These are phyloP conservation scores for Acacia concinna DNA, from an alignment of 331 rosid species.

Conservation along the genomic window DNA sequence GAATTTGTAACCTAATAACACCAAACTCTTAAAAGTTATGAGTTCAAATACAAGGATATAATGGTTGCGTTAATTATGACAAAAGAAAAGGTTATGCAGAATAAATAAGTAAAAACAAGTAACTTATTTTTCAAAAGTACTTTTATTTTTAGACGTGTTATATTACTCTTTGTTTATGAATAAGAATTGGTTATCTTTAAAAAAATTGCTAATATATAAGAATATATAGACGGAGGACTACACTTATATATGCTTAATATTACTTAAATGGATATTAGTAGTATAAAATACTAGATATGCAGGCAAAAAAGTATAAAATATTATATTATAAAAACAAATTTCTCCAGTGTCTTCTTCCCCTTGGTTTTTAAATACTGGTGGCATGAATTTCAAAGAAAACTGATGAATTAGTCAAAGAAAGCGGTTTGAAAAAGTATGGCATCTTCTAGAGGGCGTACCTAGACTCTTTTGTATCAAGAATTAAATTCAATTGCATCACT, in stretches of 20 bases:
- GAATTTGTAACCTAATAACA: no score
- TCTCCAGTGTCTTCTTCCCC: neutral
- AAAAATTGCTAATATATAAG: no score
- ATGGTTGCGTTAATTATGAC: neutral
- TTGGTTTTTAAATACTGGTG: neutral
- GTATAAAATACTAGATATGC: neutral
- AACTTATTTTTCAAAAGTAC: no score
- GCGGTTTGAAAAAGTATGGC: neutral
- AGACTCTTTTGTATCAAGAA: neutral
- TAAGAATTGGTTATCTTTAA: neutral
- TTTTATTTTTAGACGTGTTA: neutral
- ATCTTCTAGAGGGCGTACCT: neutral
- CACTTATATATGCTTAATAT: no score
- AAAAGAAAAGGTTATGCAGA: no score
- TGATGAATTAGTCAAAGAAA: neutral
- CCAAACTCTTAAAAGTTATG: no score
- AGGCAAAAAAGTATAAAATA: no score
- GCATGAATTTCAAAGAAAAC: neutral
- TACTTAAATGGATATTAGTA: neutral
- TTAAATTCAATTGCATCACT: neutral
- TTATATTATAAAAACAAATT: neutral
- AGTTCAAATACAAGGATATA: neutral
- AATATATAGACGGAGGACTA: no score
- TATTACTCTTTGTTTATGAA: no score
- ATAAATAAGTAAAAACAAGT: no score